phyloP scores from a whole-genome alignment of 2,329 filamentous ascomycete genomes.

The Neonectria neomacrospora region DNA sequence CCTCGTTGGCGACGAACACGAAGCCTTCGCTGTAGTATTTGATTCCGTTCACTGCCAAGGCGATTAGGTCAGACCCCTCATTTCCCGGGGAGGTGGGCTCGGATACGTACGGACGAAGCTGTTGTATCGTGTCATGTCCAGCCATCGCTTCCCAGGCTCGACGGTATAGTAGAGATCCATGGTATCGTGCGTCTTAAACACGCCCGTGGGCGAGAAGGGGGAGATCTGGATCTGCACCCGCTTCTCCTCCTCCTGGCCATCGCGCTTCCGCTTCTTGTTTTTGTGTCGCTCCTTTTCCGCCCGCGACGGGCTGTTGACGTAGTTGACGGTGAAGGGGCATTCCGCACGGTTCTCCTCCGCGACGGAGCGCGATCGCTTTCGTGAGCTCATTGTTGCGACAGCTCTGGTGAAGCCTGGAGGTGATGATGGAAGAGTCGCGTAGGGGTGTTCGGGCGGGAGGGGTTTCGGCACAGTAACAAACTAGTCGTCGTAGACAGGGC shows the following conservation, averaged over 20 bases:
- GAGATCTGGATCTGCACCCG: slow-evolving; percentile 63
- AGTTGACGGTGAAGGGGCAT: slow-evolving; percentile 62
- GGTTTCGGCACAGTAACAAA: slow-evolving; percentile 38
- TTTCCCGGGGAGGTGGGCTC: slow-evolving; percentile 20
- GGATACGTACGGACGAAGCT: slow-evolving; percentile 67
- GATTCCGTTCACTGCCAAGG: slow-evolving; percentile 61
- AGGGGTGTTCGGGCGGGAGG: slow-evolving; percentile 41
- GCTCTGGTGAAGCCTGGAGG: slow-evolving; percentile 22
- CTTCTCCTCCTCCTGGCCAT: slow-evolving; percentile 57
- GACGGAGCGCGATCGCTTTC: slow-evolving; percentile 64
- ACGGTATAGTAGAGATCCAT: slow-evolving; percentile 67
- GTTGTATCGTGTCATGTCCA: slow-evolving; percentile 69
- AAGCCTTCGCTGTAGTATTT: slow-evolving; percentile 69
- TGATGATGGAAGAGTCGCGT: slow-evolving; percentile 37
- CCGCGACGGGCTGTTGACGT: slow-evolving; percentile 44
- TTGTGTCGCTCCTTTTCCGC: slow-evolving; percentile 51
- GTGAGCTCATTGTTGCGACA: slow-evolving; percentile 48
- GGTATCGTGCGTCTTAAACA: slow-evolving; percentile 64
- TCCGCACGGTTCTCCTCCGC: slow-evolving; percentile 65
- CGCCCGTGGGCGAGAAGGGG: slow-evolving; percentile 65
- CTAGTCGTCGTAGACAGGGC: slow-evolving; percentile 29
- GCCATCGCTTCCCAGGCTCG: slow-evolving; percentile 64
- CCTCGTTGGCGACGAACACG: slow-evolving; percentile 68
- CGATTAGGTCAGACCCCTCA: slow-evolving; percentile 32
- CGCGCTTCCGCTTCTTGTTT: slow-evolving; percentile 61